Percentiles rank a stretch among this genome's conserved stretches.
Conservation (phyloP, 768 basidiomycete genomes). For the Chalciporus sphaerocephalus region DNA sequence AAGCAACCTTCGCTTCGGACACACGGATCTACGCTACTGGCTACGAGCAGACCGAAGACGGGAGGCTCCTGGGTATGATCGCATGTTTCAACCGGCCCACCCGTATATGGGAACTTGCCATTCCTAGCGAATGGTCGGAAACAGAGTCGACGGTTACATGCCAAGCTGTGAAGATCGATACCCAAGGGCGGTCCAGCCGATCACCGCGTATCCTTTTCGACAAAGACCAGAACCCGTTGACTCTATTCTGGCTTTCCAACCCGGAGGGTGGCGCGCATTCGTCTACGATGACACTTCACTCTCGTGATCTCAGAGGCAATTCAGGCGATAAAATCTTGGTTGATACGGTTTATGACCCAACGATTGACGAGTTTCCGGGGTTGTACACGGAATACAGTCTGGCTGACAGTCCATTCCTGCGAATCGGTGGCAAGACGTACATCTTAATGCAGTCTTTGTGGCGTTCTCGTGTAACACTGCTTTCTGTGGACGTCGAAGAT, state of each 20-base stretch:
- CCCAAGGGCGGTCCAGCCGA: slow-evolving; percentile 45
- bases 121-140: slow-evolving; percentile 6
- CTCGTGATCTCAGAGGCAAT: slow-evolving; percentile 31
- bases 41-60: slow-evolving; percentile 51
- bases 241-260: slow-evolving; percentile 49
- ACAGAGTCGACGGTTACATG: slow-evolving; percentile 15
- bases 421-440: slow-evolving; percentile 6
- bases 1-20: slow-evolving; percentile 45
- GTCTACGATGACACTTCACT: slow-evolving; percentile 46
- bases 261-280: slow-evolving; percentile 51
- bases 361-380: slow-evolving; percentile 51
- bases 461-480: slow-evolving; percentile 49
- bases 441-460: slow-evolving; percentile 45
- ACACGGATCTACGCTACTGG: slow-evolving; percentile 50
- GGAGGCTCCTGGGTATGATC: slow-evolving; percentile 52
- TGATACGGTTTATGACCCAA: slow-evolving; percentile 37
- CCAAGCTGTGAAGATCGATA: slow-evolving; percentile 37
- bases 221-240: slow-evolving; percentile 12
- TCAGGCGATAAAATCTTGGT: slow-evolving; percentile 30
- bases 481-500: slow-evolving; percentile 40
- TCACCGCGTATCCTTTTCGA: slow-evolving; percentile 47
- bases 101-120: slow-evolving; percentile 48
- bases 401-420: slow-evolving; percentile 39
- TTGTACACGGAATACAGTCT: slow-evolving; percentile 54
- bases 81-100: slow-evolving; percentile 54